phyloP scores from a whole-genome alignment of 306 rosid genomes.

The Mimosa pudica region DNA sequence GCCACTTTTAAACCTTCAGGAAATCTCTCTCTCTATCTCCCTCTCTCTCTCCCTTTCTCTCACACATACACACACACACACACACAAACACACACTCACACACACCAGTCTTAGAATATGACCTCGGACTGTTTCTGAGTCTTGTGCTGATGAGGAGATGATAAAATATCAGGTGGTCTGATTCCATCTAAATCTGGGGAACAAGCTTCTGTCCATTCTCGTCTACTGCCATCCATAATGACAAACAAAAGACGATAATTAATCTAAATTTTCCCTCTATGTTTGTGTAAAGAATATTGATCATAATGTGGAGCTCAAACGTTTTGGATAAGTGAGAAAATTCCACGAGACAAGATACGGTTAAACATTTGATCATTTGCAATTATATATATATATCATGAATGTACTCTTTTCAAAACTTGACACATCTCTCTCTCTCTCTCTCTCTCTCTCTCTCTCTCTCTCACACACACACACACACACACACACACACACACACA shows the following conservation, averaged over 20 bases:
- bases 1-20: background rate
- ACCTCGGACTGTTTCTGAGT: slow-evolving; percentile 50
- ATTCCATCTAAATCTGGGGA: slow-evolving; percentile 44
- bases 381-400: background rate
- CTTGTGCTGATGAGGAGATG: slow-evolving; percentile 49
- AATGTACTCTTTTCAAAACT: background rate
- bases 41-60: too few species aligned
- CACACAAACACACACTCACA: background rate
- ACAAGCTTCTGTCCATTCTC: slow-evolving; percentile 44
- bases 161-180: slow-evolving; percentile 38
- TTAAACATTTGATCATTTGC: background rate
- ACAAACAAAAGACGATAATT: background rate
- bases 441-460: too few species aligned
- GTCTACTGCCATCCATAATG: slow-evolving; percentile 49
- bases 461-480: too few species aligned
- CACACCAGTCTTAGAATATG: slow-evolving; percentile 6
- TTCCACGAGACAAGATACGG: background rate
- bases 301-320: background rate
- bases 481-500: too few species aligned
- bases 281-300: too few species aligned
- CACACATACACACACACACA: background rate
- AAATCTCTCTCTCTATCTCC: background rate
- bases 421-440: background rate
- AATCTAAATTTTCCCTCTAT: background rate
- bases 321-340: too few species aligned